phyloP scores from a whole-genome alignment of 805 yeast genomes.

The Candida nemodendra region DNA sequence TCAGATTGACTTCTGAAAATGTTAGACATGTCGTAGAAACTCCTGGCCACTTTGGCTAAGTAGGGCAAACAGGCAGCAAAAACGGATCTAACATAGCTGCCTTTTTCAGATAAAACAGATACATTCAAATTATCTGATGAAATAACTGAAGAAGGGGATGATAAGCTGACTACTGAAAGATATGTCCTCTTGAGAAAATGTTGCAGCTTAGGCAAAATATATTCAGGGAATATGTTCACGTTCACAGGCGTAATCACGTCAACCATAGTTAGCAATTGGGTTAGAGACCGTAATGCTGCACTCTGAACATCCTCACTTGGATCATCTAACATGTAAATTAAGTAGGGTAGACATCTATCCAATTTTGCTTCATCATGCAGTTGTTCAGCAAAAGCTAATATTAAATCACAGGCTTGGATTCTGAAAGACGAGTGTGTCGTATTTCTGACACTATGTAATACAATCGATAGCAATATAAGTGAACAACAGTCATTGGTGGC shows the following conservation, averaged over 20 bases:
- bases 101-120: slow-evolving; percentile 11
- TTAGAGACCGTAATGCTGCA: slow-evolving; percentile 59
- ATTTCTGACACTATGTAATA: slow-evolving; percentile 60
- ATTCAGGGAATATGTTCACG: slow-evolving; percentile 75
- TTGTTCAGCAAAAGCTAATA: slow-evolving; percentile 72
- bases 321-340: slow-evolving; percentile 72
- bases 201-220: slow-evolving; percentile 68
- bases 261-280: slow-evolving; percentile 66
- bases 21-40: slow-evolving; percentile 61
- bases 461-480: slow-evolving; percentile 54
- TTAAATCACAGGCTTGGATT: slow-evolving; percentile 69
- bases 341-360: slow-evolving; percentile 81
- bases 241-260: slow-evolving; percentile 71
- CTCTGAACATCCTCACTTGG: slow-evolving; percentile 62
- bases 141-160: slow-evolving; percentile 11
- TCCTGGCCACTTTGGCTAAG: slow-evolving; percentile 62
- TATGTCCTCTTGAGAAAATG: slow-evolving; percentile 40
- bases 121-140: slow-evolving; percentile 3
- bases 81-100: slow-evolving; percentile 53
- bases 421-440: slow-evolving; percentile 59
- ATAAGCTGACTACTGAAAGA: slow-evolving; percentile 24
- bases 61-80: slow-evolving; percentile 74
- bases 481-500: slow-evolving; percentile 44
- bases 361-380: slow-evolving; percentile 80
- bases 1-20: slow-evolving; percentile 38